Conservation (phyloP, 371 early-diverging fungal species). For the Mucor indicus region DNA sequence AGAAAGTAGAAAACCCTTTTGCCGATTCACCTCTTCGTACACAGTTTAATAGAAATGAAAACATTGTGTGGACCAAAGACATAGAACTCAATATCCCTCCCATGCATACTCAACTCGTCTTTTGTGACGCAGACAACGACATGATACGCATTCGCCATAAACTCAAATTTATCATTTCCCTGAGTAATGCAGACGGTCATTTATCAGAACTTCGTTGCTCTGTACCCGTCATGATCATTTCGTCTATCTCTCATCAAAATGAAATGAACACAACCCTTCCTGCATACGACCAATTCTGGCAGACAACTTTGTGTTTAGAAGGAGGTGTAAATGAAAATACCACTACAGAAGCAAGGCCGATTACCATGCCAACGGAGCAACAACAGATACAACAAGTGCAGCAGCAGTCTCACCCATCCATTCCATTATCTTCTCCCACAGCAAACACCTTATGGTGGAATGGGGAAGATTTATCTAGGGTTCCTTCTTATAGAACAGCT, state of each 20-base stretch:
- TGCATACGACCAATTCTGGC: conserved; percentile 37
- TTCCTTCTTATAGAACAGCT: conserved; percentile 44
- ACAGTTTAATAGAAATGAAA: background rate
- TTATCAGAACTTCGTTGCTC: conserved; percentile 40
- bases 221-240: conserved; percentile 31
- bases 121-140: conserved; percentile 41
- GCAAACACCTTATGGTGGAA: conserved; percentile 31
- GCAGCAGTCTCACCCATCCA: background rate
- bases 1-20: conserved; percentile 25
- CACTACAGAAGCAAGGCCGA: too few species aligned
- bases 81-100: conserved; percentile 29
- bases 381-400: background rate
- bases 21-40: background rate
- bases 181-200: conserved; percentile 36
- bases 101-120: conserved; percentile 26
- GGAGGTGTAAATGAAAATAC: too few species aligned
- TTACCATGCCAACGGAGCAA: background rate
- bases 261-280: conserved; percentile 30
- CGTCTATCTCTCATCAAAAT: conserved; percentile 27
- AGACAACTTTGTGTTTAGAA: conserved; percentile 22
- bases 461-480: conserved; percentile 35
- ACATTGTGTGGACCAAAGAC: conserved; percentile 16
- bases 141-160: conserved; percentile 46
- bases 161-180: conserved; percentile 32
- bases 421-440: background rate